Percentiles rank a stretch among this genome's conserved stretches.
These are phyloP conservation scores for Suillus hirtellus DNA, from an alignment of 768 basidiomycete species.

Conservation along the genomic window DNA sequence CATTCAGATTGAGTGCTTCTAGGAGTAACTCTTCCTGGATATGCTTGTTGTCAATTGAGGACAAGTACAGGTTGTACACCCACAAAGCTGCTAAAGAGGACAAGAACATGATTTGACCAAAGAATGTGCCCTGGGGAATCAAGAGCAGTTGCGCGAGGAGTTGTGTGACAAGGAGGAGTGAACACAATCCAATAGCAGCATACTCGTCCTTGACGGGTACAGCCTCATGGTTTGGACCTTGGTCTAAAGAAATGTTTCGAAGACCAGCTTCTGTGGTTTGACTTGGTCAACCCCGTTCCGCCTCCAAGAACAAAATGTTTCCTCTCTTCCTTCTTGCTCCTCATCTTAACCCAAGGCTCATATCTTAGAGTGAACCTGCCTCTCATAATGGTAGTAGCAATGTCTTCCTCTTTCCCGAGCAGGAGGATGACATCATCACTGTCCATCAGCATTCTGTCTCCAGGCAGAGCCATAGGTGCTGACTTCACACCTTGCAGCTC, in stretches of 20 bases:
- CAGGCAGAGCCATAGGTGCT: slow-evolving; percentile 26
- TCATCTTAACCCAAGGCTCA: not conserved
- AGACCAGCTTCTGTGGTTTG: slow-evolving; percentile 8
- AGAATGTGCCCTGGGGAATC: slow-evolving; percentile 34
- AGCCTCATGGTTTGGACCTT: not conserved
- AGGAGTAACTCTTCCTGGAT: slow-evolving; percentile 23
- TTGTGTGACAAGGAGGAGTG: slow-evolving; percentile 33
- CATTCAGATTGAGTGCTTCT: not conserved
- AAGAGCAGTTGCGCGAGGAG: slow-evolving; percentile 36
- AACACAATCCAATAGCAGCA: slow-evolving; percentile 26
- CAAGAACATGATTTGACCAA: slow-evolving; percentile 38
- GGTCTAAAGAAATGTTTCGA: not conserved
- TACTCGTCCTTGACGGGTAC: slow-evolving; percentile 13
- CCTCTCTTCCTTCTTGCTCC: not conserved
- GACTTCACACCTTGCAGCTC: slow-evolving; percentile 14
- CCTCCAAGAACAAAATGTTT: not conserved
- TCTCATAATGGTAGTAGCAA: slow-evolving; percentile 17
- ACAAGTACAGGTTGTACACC: slow-evolving; percentile 32
- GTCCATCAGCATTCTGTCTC: slow-evolving; percentile 27
- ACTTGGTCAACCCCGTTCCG: not conserved
- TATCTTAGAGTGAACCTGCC: slow-evolving; percentile 27
- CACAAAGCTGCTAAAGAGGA: slow-evolving; percentile 33
- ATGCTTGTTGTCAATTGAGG: slow-evolving; percentile 30
- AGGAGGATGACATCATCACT: slow-evolving; percentile 16
- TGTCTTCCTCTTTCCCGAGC: slow-evolving; percentile 15